Percentiles rank a stretch among this genome's conserved stretches.
These are phyloP conservation scores for Monilinia fructigena DNA, from an alignment of 2,329 filamentous ascomycete genomes.

Conservation along the genomic window DNA sequence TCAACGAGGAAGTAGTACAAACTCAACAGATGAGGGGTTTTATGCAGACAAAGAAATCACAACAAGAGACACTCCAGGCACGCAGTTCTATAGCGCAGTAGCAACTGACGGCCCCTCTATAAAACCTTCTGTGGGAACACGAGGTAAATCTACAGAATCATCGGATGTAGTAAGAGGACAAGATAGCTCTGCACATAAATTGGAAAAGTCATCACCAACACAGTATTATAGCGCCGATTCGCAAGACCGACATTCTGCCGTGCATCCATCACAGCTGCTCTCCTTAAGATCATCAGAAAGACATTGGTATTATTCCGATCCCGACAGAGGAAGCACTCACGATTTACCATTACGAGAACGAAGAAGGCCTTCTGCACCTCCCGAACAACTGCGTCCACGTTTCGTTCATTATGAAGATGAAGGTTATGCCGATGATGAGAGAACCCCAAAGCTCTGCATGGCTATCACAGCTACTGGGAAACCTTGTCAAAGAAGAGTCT, in stretches of 20 bases:
- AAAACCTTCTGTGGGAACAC: neutral
- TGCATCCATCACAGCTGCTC: neutral
- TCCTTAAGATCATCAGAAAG: neutral
- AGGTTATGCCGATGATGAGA: neutral
- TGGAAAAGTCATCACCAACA: neutral
- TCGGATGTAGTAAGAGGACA: neutral
- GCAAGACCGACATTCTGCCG: neutral
- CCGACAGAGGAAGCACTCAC: neutral
- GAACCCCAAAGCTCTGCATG: neutral
- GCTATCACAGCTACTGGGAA: neutral
- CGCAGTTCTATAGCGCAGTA: neutral
- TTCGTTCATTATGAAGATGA: constrained; percentile 14
- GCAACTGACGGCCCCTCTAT: neutral
- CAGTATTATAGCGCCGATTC: neutral
- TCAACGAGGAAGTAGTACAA: neutral
- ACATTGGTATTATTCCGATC: constrained; percentile 9
- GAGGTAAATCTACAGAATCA: neutral
- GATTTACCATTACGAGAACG: constrained; percentile 4
- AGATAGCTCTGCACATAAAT: neutral
- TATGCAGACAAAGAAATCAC: neutral
- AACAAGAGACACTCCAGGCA: neutral
- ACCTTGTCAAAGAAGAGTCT: constrained; percentile 11
- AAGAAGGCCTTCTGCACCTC: neutral
- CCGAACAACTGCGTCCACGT: neutral
- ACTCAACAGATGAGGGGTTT: neutral